Conservation (phyloP, 2,329 filamentous ascomycete species). For the Aspergillus novoparasiticus region DNA sequence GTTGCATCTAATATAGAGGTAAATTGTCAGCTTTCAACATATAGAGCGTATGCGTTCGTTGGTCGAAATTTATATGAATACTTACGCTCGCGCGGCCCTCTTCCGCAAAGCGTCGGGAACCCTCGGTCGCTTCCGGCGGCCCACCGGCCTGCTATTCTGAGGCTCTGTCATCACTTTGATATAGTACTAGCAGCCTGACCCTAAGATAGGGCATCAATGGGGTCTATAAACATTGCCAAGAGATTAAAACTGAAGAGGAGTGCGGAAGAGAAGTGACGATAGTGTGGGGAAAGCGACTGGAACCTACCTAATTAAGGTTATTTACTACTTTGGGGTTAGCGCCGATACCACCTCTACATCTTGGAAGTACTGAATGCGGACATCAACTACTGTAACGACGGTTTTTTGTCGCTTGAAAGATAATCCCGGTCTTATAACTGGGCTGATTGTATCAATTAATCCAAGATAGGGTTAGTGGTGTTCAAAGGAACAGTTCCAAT, state of each 20-base stretch:
- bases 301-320: neutral
- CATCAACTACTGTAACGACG: neutral
- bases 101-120: constrained; percentile 29
- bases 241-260: neutral
- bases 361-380: neutral
- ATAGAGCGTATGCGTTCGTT: neutral
- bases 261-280: neutral
- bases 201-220: neutral
- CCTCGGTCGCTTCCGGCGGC: constrained; percentile 18
- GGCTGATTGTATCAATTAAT: neutral
- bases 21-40: neutral
- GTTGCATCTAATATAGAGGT: constrained; percentile 42
- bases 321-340: neutral
- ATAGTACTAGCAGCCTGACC: neutral
- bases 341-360: neutral
- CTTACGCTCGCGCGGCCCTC: constrained; percentile 29
- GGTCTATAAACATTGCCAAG: neutral
- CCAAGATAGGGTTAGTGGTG: neutral
- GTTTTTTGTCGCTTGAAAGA: neutral
- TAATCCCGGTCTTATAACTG: neutral
- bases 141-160: neutral
- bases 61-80: neutral
- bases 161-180: neutral
- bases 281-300: neutral
- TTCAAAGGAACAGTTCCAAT: neutral